Evolutionary conservation across 441 rosid species (phyloP).

Genomic region (Metrosideros polymorpha): DNA sequence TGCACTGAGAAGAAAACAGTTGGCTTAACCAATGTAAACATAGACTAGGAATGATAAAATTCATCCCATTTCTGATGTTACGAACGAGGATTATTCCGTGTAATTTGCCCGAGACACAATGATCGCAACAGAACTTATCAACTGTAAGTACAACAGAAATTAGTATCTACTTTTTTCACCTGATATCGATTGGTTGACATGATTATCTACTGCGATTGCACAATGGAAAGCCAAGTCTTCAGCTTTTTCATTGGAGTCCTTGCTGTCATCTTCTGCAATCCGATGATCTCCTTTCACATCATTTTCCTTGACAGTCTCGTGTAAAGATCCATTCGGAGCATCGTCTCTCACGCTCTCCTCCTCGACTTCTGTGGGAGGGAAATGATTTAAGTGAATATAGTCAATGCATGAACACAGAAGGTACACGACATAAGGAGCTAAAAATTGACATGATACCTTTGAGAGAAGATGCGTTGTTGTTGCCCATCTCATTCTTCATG

Average conservation of each 20-base stretch:
- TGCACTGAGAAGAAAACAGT: not conserved
- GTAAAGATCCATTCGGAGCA: constrained; percentile 6
- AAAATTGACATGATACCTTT: constrained; percentile 18
- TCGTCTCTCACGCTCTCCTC: constrained; percentile 4
- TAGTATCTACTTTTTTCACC: constrained; percentile 14
- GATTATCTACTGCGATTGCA: constrained; percentile 2
- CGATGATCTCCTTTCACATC: constrained; percentile 2
- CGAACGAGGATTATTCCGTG: not conserved
- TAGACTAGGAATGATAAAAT: not conserved
- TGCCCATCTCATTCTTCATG: constrained; percentile 82
- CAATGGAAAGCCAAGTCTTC: constrained; percentile 10
- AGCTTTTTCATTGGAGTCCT: constrained; percentile 6
- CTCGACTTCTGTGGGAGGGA: not conserved
- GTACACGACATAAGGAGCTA: not conserved
- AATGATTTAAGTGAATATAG: not conserved
- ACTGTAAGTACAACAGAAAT: not conserved
- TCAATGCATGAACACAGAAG: not conserved
- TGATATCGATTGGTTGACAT: not conserved
- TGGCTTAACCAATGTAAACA: not conserved
- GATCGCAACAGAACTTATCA: not conserved
- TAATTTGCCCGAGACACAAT: not conserved
- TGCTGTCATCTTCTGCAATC: constrained; percentile 3
- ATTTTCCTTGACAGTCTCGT: constrained; percentile 9
- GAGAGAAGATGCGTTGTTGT: constrained; percentile 55
- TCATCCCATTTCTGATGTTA: not conserved